Evolutionary conservation across 371 early-diverging fungal species (phyloP).

Genomic region (Mucor saturninus): DNA sequence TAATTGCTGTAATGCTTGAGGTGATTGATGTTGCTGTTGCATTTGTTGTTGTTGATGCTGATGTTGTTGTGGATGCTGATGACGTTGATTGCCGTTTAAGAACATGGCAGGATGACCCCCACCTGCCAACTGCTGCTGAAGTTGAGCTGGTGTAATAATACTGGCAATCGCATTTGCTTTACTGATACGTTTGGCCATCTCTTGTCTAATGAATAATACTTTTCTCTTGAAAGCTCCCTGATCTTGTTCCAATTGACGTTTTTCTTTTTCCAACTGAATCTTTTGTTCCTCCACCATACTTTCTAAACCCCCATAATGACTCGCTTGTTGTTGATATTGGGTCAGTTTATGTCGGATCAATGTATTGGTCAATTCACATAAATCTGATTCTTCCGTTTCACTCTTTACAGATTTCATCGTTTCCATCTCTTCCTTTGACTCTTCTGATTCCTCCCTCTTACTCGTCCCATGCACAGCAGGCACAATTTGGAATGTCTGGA

Average conservation of each 20-base stretch:
- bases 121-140: slow-evolving; percentile 45
- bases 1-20: slow-evolving; percentile 16
- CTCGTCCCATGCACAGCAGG: slow-evolving; percentile 18
- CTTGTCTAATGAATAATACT: slow-evolving; percentile 50
- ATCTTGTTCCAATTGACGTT: slow-evolving; percentile 83
- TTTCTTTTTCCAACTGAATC: slow-evolving; percentile 64
- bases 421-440: neutral
- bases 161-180: slow-evolving; percentile 31
- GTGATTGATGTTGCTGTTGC: slow-evolving; percentile 21
- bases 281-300: slow-evolving; percentile 63
- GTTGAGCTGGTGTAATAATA: slow-evolving; percentile 49
- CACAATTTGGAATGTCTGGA: slow-evolving; percentile 5
- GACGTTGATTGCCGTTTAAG: slow-evolving; percentile 16
- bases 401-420: slow-evolving; percentile 1
- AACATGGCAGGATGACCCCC: slow-evolving; percentile 24
- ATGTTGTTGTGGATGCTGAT: slow-evolving; percentile 16
- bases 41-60: slow-evolving; percentile 25
- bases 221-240: slow-evolving; percentile 63
- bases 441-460: slow-evolving; percentile 17
- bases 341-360: slow-evolving; percentile 78
- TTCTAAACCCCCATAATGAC: slow-evolving; percentile 88
- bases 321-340: slow-evolving; percentile 78
- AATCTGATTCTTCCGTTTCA: slow-evolving; percentile 19
- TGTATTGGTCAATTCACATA: slow-evolving; percentile 58
- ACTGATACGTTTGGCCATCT: slow-evolving; percentile 40